Percentiles rank a stretch among this genome's conserved stretches.
phyloP scores from a whole-genome alignment of 306 rosid genomes.

The Quercus alba region DNA sequence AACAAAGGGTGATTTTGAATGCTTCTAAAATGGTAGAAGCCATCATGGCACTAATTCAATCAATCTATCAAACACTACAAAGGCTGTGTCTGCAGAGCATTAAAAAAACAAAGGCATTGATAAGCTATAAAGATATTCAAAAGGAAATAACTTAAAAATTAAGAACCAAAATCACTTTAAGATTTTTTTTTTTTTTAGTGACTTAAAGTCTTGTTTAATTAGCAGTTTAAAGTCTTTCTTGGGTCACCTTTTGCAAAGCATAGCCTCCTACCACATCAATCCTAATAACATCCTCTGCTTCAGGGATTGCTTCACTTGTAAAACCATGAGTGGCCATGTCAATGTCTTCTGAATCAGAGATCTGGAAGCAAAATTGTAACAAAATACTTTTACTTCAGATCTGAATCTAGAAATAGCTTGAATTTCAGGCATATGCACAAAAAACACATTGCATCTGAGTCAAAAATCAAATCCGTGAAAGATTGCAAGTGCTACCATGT shows the following conservation, averaged over 20 bases:
- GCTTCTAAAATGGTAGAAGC: constrained; percentile 64
- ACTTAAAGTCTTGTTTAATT: too few relatives aligned
- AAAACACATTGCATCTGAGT: not conserved
- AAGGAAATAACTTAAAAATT: not conserved
- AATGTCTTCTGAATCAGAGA: constrained; percentile 46
- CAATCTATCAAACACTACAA: not conserved
- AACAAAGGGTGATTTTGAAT: constrained; percentile 50
- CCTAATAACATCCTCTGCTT: constrained; percentile 63
- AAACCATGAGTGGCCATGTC: constrained; percentile 40
- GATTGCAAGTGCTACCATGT: constrained; percentile 52
- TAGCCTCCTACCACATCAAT: constrained; percentile 88
- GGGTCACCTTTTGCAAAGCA: constrained; percentile 87
- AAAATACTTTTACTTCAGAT: constrained; percentile 19
- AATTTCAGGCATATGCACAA: not conserved
- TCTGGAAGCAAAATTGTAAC: constrained; percentile 40
- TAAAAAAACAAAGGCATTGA: not conserved
- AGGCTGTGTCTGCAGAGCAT: not conserved
- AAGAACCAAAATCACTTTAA: not conserved
- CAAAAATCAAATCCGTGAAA: not conserved
- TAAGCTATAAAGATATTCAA: not conserved
- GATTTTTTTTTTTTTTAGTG: too few relatives aligned
- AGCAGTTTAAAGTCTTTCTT: constrained; percentile 32
- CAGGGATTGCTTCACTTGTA: constrained; percentile 53
- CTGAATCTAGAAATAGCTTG: not conserved
- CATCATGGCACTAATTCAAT: constrained; percentile 33